Evolutionary conservation across 169 alveolate genomes (phyloP), one percentile per base, ranked within the genome.

Genomic region (Theileria annulata): DNA sequence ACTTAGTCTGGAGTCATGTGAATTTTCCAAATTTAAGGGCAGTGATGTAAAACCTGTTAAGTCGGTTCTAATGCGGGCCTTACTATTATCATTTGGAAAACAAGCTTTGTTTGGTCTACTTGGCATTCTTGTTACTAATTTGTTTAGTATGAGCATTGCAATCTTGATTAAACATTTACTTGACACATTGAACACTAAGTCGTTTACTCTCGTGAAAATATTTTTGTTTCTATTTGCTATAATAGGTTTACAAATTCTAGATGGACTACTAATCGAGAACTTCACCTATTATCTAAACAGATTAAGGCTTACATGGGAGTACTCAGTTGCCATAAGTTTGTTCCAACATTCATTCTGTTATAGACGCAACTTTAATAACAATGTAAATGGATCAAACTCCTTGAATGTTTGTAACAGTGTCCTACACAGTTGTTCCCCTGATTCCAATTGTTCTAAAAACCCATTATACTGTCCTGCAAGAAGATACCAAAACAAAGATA

Each of bases 381-480:
- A 64, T 13, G 19, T 64, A 9, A 15, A 64, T 6, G 72, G 60
- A 3, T 31, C 9, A 6, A 35, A 35, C 10, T 4, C 3, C 9
- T 5, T 56, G 23, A 28, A 3, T 10, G 60, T 9, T 4, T 64
- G 72, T 13, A 64, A 10, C 4, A 10, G 51, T 3, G 13, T 64
- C 21, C 21, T 64, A 4, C 72, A 68, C 25, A 48, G 59, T 48
- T 28, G 67, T 30, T 15, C 60, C 5, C 54, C 23, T 0, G 28
- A 31, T 10, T 30, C 23, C 1, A 33, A n/a, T 2, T 80, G 88
- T 25, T 51, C 71, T 6, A 15, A 28, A 21, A 80, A 80, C 42
- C 88, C 88, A 9, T 58, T 75, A 17, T 1, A 23, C 31, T 80
- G 88, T 47, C 88, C 88, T 19, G 85, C 88, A 15, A 56, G 74